Conservation (phyloP, 495 filamentous ascomycete genomes). For the Xylaria bambusicola region DNA sequence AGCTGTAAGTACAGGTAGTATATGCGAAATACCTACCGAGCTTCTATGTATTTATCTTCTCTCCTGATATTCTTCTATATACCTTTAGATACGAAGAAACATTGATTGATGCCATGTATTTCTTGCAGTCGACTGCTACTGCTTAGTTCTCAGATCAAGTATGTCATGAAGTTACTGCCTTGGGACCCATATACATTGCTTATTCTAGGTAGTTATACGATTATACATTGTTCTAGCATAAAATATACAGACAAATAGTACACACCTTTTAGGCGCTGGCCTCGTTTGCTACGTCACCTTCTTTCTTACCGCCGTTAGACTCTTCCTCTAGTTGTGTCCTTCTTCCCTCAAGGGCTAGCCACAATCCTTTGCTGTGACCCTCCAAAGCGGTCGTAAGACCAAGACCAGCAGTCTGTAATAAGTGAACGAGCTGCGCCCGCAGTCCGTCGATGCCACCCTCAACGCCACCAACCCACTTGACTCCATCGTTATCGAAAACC, state of each 20-base stretch:
- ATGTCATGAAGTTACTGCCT: not conserved
- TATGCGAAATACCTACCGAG: too few species aligned
- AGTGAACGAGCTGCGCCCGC: constrained; percentile 73
- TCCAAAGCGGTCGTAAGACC: constrained; percentile 74
- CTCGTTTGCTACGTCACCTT: constrained; percentile 29
- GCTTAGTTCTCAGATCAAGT: not conserved
- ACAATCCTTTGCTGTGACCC: constrained; percentile 74
- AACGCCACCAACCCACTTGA: constrained; percentile 84
- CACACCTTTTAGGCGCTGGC: constrained; percentile 27
- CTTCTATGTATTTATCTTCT: too few species aligned
- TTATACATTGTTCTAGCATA: constrained; percentile 14
- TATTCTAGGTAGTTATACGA: constrained; percentile 14
- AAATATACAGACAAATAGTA: constrained; percentile 8
- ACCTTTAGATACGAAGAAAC: too few species aligned
- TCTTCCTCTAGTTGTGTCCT: constrained; percentile 77
- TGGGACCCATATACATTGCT: constrained; percentile 12
- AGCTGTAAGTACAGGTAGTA: too few species aligned
- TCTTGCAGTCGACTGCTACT: too few species aligned
- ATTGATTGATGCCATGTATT: too few species aligned
- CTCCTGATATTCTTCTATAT: too few species aligned
- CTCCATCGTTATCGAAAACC: constrained; percentile 78
- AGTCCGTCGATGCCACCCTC: constrained; percentile 79
- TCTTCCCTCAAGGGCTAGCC: constrained; percentile 80
- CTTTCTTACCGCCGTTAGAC: constrained; percentile 46
- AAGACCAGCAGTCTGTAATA: constrained; percentile 75